Percentiles rank a stretch among this genome's conserved stretches.
Evolutionary conservation across 768 basidiomycete genomes (phyloP).

Genomic region (Russula sp.): DNA sequence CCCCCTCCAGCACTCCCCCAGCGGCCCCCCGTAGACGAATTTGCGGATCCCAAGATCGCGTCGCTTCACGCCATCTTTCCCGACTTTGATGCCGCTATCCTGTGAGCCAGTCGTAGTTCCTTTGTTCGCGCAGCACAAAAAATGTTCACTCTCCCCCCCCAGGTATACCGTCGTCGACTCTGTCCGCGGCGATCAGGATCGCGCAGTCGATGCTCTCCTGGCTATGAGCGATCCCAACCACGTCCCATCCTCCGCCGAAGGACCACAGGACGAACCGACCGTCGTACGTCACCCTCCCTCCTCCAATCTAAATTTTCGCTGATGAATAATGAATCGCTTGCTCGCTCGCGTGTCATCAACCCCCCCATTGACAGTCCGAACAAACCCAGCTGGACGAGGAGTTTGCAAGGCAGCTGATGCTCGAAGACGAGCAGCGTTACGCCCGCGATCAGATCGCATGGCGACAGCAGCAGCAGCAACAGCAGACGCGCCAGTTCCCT

Average conservation of each 20-base stretch:
- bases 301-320: background rate
- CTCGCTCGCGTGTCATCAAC: background rate
- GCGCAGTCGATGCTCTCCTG: conserved; percentile 68
- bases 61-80: conserved; percentile 24
- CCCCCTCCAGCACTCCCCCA: background rate
- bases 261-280: conserved; percentile 7
- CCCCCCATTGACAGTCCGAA: conserved; percentile 29
- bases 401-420: conserved; percentile 62
- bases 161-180: conserved; percentile 53
- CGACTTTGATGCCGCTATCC: conserved; percentile 21
- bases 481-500: conserved; percentile 16
- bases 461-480: conserved; percentile 18
- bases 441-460: conserved; percentile 25
- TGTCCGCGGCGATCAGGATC: conserved; percentile 63
- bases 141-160: background rate
- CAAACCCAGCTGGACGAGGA: conserved; percentile 77
- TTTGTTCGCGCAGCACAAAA: background rate
- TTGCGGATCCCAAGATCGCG: conserved; percentile 23
- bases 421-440: conserved; percentile 42
- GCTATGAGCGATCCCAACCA: conserved; percentile 86
- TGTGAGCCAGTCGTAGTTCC: conserved; percentile 9
- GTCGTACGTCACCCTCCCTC: conserved; percentile 2
- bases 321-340: no score
- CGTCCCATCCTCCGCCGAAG: conserved; percentile 34
- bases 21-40: conserved; percentile 16